Percentiles rank a stretch among this genome's conserved stretches.
Evolutionary conservation across 768 basidiomycete species (phyloP).

Genomic region (Leccinum barrowsii): DNA sequence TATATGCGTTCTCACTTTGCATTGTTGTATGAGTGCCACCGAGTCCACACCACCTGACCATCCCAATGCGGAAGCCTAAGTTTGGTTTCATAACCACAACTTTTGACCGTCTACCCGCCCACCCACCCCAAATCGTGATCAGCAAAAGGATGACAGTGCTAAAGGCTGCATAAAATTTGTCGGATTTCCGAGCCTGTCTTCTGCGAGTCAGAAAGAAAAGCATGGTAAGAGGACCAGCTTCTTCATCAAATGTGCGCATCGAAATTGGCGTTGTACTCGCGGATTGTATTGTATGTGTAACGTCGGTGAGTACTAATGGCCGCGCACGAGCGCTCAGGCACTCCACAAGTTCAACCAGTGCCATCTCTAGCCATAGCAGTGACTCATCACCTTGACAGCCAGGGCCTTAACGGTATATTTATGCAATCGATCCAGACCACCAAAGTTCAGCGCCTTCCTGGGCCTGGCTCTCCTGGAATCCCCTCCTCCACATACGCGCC

Average conservation of each 20-base stretch:
- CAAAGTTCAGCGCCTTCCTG: neutral
- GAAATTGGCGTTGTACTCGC: too few relatives aligned
- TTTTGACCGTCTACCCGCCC: constrained; percentile 2
- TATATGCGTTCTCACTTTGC: too few relatives aligned
- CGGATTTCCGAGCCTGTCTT: neutral
- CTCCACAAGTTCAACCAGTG: neutral
- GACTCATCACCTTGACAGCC: neutral
- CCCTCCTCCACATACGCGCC: neutral
- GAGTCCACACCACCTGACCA: too few relatives aligned
- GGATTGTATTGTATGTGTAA: neutral
- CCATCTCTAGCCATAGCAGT: neutral
- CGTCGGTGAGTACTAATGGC: neutral
- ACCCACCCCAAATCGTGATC: neutral
- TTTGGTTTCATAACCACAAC: constrained; percentile 32
- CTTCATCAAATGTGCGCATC: too few relatives aligned
- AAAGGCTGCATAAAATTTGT: constrained; percentile 9
- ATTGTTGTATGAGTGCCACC: too few relatives aligned
- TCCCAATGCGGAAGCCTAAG: constrained; percentile 2
- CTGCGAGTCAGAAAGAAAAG: neutral
- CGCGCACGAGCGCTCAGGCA: neutral
- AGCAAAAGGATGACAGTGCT: neutral
- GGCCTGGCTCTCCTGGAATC: neutral
- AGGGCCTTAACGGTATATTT: neutral
- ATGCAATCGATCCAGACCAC: neutral
- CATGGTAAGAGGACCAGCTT: constrained; percentile 10